These are phyloP conservation scores for Clitoria ternatea DNA, from an alignment of 306 rosid genomes.

Conservation along the genomic window DNA sequence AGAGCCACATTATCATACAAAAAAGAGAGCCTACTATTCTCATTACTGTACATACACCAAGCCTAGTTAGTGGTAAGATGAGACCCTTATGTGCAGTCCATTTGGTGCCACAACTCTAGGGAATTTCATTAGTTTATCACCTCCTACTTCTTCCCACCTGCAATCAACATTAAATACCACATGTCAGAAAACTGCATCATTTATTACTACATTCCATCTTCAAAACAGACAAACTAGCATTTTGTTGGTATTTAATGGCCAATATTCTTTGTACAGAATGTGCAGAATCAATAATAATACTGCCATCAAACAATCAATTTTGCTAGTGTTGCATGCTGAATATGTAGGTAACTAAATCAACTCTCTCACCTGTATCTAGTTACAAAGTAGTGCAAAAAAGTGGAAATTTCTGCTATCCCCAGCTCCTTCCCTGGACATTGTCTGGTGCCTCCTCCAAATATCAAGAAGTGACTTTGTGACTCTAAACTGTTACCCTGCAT, in stretches of 20 bases:
- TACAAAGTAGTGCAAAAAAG: constrained; percentile 88
- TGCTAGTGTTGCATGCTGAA: neutral
- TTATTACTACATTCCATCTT: neutral
- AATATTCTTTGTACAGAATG: neutral
- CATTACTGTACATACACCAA: constrained; percentile 43
- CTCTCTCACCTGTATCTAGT: constrained; percentile 85
- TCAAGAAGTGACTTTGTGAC: constrained; percentile 60
- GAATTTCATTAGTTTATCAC: constrained; percentile 85
- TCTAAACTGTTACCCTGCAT: constrained; percentile 78
- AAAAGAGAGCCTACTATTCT: constrained; percentile 8
- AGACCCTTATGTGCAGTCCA: constrained; percentile 89
- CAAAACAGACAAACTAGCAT: constrained; percentile 16
- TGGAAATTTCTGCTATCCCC: constrained; percentile 89
- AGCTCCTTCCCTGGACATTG: constrained; percentile 94
- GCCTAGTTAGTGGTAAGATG: constrained; percentile 41
- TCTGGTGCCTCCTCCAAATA: constrained; percentile 96
- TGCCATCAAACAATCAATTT: neutral
- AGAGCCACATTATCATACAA: constrained; percentile 45
- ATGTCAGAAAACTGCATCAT: constrained; percentile 18
- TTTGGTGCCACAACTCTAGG: constrained; percentile 98
- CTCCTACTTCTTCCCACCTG: constrained; percentile 99
- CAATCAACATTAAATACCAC: constrained; percentile 19
- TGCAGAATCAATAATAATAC: neutral
- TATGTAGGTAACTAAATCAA: constrained; percentile 17
- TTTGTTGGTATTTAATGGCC: neutral